Conservation (phyloP, 306 rosid species). For the Citrullus colocynthis region DNA sequence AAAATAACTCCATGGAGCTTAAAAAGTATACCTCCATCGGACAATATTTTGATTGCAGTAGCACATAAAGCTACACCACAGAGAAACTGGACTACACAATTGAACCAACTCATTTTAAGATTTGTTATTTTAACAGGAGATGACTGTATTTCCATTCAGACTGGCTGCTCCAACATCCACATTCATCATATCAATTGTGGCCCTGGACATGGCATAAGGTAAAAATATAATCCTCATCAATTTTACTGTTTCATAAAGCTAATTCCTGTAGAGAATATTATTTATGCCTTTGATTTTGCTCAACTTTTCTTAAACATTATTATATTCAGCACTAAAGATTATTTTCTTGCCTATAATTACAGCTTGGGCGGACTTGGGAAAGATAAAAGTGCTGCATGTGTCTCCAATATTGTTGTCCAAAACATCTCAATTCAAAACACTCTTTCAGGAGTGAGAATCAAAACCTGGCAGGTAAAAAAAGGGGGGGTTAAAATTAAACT, state of each 20-base stretch:
- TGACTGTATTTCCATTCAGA: slow-evolving; percentile 97
- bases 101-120: not conserved
- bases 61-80: not conserved
- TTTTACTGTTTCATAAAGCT: not conserved
- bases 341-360: not conserved
- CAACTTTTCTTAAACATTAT: not conserved
- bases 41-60: not conserved
- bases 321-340: not conserved
- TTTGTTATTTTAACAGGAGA: slow-evolving; percentile 45
- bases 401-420: slow-evolving; percentile 56
- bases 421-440: slow-evolving; percentile 60
- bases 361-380: slow-evolving; percentile 86
- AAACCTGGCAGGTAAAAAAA: slow-evolving; percentile 84
- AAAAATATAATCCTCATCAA: not conserved
- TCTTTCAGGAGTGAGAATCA: slow-evolving; percentile 75
- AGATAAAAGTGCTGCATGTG: slow-evolving; percentile 65
- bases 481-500: not conserved
- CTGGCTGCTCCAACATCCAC: slow-evolving; percentile 82
- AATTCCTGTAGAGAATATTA: not conserved
- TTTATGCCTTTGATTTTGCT: not conserved
- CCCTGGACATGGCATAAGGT: slow-evolving; percentile 99
- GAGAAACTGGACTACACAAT: not conserved
- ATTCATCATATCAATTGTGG: slow-evolving; percentile 82
- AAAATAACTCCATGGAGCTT: not conserved
- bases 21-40: not conserved